phyloP scores from a whole-genome alignment of 2,329 filamentous ascomycete species.

The Calonectria leucothoes region DNA sequence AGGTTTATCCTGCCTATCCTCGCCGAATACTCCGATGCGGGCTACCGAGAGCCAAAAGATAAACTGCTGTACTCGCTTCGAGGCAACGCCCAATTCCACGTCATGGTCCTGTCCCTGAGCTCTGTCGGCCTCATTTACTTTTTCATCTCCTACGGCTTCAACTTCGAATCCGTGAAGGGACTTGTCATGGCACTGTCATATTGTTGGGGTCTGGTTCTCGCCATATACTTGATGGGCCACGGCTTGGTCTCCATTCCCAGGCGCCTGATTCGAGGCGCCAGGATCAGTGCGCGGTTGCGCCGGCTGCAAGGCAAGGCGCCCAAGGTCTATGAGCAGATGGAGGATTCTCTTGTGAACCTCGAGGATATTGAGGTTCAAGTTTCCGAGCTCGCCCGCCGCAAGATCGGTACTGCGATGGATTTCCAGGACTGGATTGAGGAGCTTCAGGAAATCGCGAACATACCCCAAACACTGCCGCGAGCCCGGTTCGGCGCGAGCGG shows the following conservation, averaged over 20 bases:
- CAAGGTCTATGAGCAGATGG: conserved; percentile 85
- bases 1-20: conserved; percentile 93
- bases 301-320: conserved; percentile 84
- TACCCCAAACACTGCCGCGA: conserved; percentile 71
- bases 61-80: conserved; percentile 87
- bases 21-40: conserved; percentile 94
- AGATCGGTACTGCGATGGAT: conserved; percentile 78
- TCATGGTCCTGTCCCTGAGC: conserved; percentile 79
- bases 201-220: conserved; percentile 89
- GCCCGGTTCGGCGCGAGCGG: conserved; percentile 49
- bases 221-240: conserved; percentile 98
- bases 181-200: conserved; percentile 95
- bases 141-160: conserved; percentile 80
- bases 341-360: conserved; percentile 82
- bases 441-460: conserved; percentile 79
- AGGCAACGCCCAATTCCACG: conserved; percentile 89
- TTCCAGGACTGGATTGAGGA: conserved; percentile 98
- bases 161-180: conserved; percentile 79
- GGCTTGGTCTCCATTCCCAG: conserved; percentile 92
- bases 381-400: conserved; percentile 80
- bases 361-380: conserved; percentile 88
- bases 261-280: conserved; percentile 82
- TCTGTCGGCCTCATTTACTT: conserved; percentile 84
- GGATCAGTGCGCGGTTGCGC: conserved; percentile 78
- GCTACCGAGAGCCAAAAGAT: conserved; percentile 86